phyloP scores from a whole-genome alignment of 2,329 filamentous ascomycete species.

The Ophioceras dolichostomum region DNA sequence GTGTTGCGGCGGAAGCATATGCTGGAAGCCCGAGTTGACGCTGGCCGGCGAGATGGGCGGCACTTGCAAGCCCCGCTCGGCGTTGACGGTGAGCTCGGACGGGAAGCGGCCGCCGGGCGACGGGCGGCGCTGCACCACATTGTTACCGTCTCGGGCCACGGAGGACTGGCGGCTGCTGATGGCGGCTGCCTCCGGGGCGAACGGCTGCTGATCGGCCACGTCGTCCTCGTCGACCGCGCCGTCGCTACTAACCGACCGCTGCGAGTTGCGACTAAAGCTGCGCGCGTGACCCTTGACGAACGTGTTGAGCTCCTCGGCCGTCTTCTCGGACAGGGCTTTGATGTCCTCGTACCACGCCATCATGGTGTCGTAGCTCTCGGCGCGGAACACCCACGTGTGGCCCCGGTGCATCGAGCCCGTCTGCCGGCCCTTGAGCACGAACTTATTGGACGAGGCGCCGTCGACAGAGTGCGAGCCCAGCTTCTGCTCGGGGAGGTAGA shows the following conservation, averaged over 20 bases:
- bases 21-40: constrained; percentile 57
- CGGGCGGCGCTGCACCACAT: constrained; percentile 51
- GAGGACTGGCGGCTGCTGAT: constrained; percentile 34
- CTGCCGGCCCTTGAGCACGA: constrained; percentile 92
- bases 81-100: constrained; percentile 78
- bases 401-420: constrained; percentile 83
- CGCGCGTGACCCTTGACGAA: constrained; percentile 76
- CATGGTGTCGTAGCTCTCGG: constrained; percentile 81
- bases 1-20: constrained; percentile 13
- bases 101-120: constrained; percentile 94
- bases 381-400: constrained; percentile 61
- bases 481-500: constrained; percentile 91
- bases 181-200: constrained; percentile 43
- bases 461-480: constrained; percentile 80
- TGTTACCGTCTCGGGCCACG: no score
- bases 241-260: constrained; percentile 57
- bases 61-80: constrained; percentile 65
- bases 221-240: constrained; percentile 66
- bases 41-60: constrained; percentile 65
- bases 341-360: constrained; percentile 94
- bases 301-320: constrained; percentile 74
- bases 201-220: constrained; percentile 58
- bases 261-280: constrained; percentile 57
- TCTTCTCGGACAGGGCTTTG: constrained; percentile 76
- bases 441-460: constrained; percentile 85